phyloP scores from a whole-genome alignment of 225 moss, liverwort and hornwort genomes.

The Pseudisothecium myosuroides region DNA sequence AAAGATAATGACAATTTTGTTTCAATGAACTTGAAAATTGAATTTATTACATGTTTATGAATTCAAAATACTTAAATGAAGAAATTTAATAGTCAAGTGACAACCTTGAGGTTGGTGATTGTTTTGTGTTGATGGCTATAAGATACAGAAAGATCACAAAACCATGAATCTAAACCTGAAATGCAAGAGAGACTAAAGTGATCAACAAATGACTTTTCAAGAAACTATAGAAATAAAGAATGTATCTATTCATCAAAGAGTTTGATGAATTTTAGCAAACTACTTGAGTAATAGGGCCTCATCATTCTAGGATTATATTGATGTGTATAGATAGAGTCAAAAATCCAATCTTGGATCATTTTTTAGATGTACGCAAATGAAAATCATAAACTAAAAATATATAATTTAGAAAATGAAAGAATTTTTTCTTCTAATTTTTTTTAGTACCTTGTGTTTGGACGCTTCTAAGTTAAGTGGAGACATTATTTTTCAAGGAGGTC shows the following conservation, averaged over 20 bases:
- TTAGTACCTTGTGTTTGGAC: background rate
- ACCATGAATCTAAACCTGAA: accelerated
- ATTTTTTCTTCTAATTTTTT: background rate
- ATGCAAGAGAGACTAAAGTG: background rate
- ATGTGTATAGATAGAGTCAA: background rate
- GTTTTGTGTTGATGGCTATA: too few species aligned
- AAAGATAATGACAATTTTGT: background rate
- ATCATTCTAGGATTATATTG: background rate
- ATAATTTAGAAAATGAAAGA: background rate
- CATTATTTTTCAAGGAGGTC: background rate
- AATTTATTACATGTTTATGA: background rate
- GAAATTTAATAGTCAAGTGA: background rate
- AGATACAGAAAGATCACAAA: background rate
- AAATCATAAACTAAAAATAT: background rate
- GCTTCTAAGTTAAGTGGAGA: too few species aligned
- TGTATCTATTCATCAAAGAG: background rate
- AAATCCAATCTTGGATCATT: background rate
- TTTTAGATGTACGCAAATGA: background rate
- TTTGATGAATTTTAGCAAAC: background rate
- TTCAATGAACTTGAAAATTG: background rate
- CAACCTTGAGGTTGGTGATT: background rate
- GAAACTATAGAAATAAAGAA: background rate
- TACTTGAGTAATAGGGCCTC: background rate
- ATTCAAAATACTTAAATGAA: background rate
- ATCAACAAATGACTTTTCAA: background rate